phyloP scores from a whole-genome alignment of 2,329 filamentous ascomycete genomes.

The Cordyceps fumosorosea region DNA sequence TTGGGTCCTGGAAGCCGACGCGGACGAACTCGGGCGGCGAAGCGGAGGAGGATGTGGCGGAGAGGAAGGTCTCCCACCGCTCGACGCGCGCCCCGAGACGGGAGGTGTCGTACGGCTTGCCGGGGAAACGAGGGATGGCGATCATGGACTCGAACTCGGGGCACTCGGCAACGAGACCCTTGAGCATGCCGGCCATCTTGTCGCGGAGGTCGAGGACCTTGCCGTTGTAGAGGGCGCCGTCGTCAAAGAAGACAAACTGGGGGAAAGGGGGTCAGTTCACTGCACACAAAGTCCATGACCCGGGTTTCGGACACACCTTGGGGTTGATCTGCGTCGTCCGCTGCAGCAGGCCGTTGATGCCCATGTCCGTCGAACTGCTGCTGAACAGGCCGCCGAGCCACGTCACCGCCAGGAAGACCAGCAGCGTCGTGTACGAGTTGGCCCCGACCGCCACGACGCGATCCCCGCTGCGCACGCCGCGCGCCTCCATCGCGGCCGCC shows the following conservation, averaged over 20 bases:
- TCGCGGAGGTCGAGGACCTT: constrained; percentile 57
- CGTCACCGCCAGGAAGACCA: constrained; percentile 62
- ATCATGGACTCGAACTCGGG: constrained; percentile 57
- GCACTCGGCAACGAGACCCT: constrained; percentile 54
- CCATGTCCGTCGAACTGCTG: constrained; percentile 76
- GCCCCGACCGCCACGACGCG: constrained; percentile 68
- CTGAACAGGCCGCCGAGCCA: constrained; percentile 71
- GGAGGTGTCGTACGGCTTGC: constrained; percentile 45
- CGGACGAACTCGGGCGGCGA: constrained; percentile 47
- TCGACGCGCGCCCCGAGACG: constrained; percentile 42
- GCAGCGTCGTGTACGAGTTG: constrained; percentile 68
- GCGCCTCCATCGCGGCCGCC: constrained; percentile 58
- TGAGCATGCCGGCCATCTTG: constrained; percentile 67
- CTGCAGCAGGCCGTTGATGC: constrained; percentile 69
- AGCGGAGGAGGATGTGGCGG: constrained; percentile 19
- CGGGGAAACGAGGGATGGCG: constrained; percentile 57
- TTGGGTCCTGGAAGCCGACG: constrained; percentile 65
- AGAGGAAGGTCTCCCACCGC: constrained; percentile 40
- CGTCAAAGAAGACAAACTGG: constrained; percentile 74
- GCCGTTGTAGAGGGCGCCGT: constrained; percentile 73
- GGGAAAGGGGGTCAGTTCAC: not conserved
- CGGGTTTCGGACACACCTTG: constrained; percentile 43
- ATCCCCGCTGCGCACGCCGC: constrained; percentile 65
- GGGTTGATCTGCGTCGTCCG: constrained; percentile 68
- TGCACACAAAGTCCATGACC: no score